Evolutionary conservation across 192 early-diverging fungal species (phyloP), one percentile per base, ranked within the genome.

Genomic region (Backusella australiensis): DNA sequence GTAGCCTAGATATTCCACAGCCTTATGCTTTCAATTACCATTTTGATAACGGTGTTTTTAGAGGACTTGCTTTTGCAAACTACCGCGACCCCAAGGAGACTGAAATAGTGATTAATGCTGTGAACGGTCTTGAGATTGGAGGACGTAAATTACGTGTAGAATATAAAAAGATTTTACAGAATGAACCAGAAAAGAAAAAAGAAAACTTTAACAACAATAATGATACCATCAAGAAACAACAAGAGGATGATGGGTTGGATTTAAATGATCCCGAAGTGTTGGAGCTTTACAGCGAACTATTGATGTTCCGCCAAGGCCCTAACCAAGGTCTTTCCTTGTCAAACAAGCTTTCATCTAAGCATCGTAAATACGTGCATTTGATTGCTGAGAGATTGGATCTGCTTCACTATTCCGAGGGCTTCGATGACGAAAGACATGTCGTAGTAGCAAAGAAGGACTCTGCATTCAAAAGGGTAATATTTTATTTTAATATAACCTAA

Each of bases 1-100:
- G 81, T 63, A 82, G 83, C 70, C 86, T 92, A 52, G 90, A 90
- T 26, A 89, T 93, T 69, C 93, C 93, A 32, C 82, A 86, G 75
- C 92, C 93, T 15, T 92, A 92, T 80, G 93, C 93, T 26, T 91
- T 94, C 82, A 94, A 94, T 81, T 94, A 94, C 75, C 93, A 94
- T 76, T 94, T 91, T 79, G 93, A 94, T 78, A 90, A 90, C 69
- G 88, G 92, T 41, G 84, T 93, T 52, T 94, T 94, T 85, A 90
- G 93, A 75, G 93, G 93, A 7, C 80, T 94, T 71, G 92, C 92
- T 5, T 94, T 94, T 87, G 93, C 92, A 35, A 94, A 94, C 80
- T 94, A 93, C 72, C 86, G 92, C 32, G 91, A 90, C 0, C 88
- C 91, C 23, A 90, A 94, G 76, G 93, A 94, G 80, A 89, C 93